Percentiles rank a stretch among this genome's conserved stretches.
These are phyloP conservation scores for Bryoglossum gracile DNA, from an alignment of 495 filamentous ascomycete genomes.

Conservation along the genomic window DNA sequence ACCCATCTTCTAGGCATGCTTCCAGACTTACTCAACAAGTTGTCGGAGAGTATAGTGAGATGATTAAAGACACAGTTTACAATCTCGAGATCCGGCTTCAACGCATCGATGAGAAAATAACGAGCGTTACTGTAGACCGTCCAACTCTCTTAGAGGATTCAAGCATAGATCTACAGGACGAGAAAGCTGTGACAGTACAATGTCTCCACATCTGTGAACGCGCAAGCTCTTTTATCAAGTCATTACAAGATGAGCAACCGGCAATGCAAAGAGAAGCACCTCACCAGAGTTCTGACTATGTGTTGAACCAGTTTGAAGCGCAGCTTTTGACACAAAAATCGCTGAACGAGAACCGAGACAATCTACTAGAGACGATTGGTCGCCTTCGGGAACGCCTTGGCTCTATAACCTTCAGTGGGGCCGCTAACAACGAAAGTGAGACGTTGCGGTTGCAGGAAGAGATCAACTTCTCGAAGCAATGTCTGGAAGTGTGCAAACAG, in stretches of 20 bases:
- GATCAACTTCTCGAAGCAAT: slow-evolving; percentile 27
- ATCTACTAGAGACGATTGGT: slow-evolving; percentile 22
- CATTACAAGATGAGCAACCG: slow-evolving; percentile 18
- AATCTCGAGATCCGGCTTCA: slow-evolving; percentile 17
- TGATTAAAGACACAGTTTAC: slow-evolving; percentile 20
- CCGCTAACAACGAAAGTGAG: slow-evolving; percentile 20
- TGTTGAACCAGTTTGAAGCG: slow-evolving; percentile 18
- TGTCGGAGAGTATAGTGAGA: slow-evolving; percentile 18
- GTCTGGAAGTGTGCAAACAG: slow-evolving; percentile 31
- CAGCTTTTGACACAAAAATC: slow-evolving; percentile 18
- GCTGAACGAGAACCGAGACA: slow-evolving; percentile 25
- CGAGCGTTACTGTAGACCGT: slow-evolving; percentile 8
- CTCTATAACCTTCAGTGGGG: slow-evolving; percentile 19
- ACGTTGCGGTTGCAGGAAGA: slow-evolving; percentile 27
- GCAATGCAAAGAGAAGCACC: slow-evolving; percentile 13
- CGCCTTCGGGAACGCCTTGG: slow-evolving; percentile 26
- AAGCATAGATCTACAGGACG: slow-evolving; percentile 21
- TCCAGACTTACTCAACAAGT: slow-evolving; percentile 21
- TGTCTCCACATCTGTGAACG: slow-evolving; percentile 22
- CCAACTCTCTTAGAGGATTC: slow-evolving; percentile 10
- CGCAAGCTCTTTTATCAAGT: slow-evolving; percentile 16
- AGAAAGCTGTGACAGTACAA: slow-evolving; percentile 20
- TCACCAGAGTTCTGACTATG: slow-evolving; percentile 7
- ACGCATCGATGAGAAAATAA: slow-evolving; percentile 20
- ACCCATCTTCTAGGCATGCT: slow-evolving; percentile 13